Conservation (phyloP, 305 asterid species). For the Andrographis paniculata region DNA sequence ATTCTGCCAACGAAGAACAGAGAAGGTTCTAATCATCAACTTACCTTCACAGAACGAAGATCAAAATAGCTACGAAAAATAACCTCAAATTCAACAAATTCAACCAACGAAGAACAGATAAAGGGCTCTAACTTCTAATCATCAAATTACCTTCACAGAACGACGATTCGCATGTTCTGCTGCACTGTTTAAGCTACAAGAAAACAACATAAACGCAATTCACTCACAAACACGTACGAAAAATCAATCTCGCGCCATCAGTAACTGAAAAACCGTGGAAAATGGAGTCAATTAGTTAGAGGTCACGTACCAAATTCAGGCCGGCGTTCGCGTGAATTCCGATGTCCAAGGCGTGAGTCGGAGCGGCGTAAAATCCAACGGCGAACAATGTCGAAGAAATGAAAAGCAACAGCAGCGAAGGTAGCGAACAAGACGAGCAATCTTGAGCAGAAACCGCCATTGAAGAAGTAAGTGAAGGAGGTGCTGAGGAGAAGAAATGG, state of each 20-base stretch:
- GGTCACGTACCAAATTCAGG: constrained; percentile 22
- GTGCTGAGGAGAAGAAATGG: too few relatives aligned
- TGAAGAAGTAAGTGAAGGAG: background rate
- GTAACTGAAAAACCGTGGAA: background rate
- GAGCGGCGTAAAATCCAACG: constrained; percentile 7
- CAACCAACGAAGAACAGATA: background rate
- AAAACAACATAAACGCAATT: background rate
- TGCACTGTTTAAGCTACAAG: constrained; percentile 38
- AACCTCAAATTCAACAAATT: too few relatives aligned
- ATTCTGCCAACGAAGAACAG: too few relatives aligned
- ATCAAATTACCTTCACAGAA: constrained; percentile 37
- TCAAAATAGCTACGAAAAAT: too few relatives aligned
- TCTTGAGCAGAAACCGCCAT: background rate
- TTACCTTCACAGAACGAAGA: constrained; percentile 49
- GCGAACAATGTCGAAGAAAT: constrained; percentile 9
- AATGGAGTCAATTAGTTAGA: background rate
- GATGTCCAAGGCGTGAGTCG: constrained; percentile 31
- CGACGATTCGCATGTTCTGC: constrained; percentile 54
- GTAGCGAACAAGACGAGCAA: constrained; percentile 22
- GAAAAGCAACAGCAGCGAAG: constrained; percentile 11
- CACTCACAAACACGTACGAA: too few relatives aligned
- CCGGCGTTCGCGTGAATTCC: constrained; percentile 30
- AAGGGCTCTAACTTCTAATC: background rate
- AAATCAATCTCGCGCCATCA: too few relatives aligned
- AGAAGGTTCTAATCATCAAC: background rate